Conservation (phyloP, 495 filamentous ascomycete species). For the Pyronema omphalodes region DNA sequence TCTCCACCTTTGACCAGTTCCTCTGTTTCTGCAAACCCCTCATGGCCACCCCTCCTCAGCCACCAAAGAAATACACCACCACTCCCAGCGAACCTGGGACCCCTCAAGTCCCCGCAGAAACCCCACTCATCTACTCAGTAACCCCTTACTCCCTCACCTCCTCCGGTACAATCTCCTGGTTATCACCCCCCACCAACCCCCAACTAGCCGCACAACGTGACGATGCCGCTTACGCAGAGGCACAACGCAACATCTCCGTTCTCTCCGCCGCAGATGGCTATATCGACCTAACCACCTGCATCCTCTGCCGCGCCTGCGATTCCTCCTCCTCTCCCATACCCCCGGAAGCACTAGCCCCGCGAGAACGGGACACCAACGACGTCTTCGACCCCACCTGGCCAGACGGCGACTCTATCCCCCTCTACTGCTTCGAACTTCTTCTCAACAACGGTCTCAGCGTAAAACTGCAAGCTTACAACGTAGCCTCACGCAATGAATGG, state of each 20-base stretch:
- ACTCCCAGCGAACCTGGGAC: conserved; percentile 28
- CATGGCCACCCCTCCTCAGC: conserved; percentile 45
- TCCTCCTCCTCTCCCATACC: neutral
- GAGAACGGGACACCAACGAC: neutral
- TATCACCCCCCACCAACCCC: conserved; percentile 30
- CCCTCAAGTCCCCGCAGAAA: conserved; percentile 32
- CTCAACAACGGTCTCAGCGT: conserved; percentile 46
- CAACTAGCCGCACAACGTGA: conserved; percentile 31
- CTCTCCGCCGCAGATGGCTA: conserved; percentile 45
- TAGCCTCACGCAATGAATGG: conserved; percentile 43
- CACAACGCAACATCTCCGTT: conserved; percentile 41
- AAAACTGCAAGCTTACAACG: conserved; percentile 35
- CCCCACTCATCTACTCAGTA: conserved; percentile 44
- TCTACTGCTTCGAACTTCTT: conserved; percentile 36
- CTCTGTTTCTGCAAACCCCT: conserved; percentile 48
- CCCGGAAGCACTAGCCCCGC: no score
- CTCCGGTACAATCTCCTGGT: conserved; percentile 38
- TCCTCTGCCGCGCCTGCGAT: conserved; percentile 36
- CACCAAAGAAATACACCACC: conserved; percentile 29
- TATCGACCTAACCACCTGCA: conserved; percentile 43
- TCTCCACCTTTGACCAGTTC: conserved; percentile 49
- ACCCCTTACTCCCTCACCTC: conserved; percentile 42
- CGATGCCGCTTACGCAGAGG: conserved; percentile 43
- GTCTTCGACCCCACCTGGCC: neutral
- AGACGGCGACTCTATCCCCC: neutral